Evolutionary conservation across 805 yeast species (phyloP).

Genomic region (Priceomyces fermenticarens): DNA sequence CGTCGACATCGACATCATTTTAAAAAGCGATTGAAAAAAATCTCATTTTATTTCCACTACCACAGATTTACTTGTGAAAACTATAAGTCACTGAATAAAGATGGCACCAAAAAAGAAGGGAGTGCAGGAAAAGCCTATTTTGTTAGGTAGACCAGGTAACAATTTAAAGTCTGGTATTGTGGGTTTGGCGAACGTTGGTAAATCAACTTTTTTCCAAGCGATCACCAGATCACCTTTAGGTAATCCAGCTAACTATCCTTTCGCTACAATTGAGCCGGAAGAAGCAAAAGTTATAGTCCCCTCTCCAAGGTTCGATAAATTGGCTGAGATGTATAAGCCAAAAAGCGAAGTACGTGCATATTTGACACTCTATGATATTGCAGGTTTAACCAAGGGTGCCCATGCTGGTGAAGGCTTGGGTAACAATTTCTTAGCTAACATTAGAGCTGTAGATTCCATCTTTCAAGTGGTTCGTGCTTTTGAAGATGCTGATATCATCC

Average conservation of each 20-base stretch:
- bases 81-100: constrained; percentile 8
- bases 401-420: constrained; percentile 97
- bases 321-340: constrained; percentile 74
- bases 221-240: constrained; percentile 91
- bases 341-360: constrained; percentile 87
- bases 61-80: neutral
- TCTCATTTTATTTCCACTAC: neutral
- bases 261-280: constrained; percentile 97
- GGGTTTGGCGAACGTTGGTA: constrained; percentile 94
- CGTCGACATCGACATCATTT: neutral
- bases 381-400: constrained; percentile 97
- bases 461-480: constrained; percentile 97
- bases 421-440: constrained; percentile 93
- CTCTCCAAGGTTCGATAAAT: constrained; percentile 78
- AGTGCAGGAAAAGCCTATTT: constrained; percentile 63
- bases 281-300: constrained; percentile 96
- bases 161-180: constrained; percentile 70
- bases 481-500: constrained; percentile 96
- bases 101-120: constrained; percentile 79
- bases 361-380: constrained; percentile 93
- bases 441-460: constrained; percentile 96
- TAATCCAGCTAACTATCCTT: constrained; percentile 96
- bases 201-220: constrained; percentile 96
- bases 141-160: constrained; percentile 74
- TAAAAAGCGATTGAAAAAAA: constrained; percentile 2